These are phyloP conservation scores for Corylus heterophylla DNA, from an alignment of 306 rosid species.

Conservation along the genomic window DNA sequence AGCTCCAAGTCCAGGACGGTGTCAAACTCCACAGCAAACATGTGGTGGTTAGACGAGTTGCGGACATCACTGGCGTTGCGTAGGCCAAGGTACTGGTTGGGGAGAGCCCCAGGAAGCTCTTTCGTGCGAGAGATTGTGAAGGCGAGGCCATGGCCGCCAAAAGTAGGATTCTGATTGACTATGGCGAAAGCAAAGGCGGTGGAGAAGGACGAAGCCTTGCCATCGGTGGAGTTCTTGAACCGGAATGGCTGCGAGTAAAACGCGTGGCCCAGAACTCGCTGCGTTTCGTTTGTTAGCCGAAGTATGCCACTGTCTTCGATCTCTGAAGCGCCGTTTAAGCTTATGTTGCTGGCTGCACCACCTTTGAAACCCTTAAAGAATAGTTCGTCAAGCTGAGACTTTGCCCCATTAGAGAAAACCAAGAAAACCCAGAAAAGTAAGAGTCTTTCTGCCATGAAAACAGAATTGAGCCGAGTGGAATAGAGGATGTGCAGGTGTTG, in stretches of 20 bases:
- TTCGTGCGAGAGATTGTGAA: conserved; percentile 49
- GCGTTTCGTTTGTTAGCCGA: conserved; percentile 34
- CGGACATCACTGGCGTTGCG: conserved; percentile 28
- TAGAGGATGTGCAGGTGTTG: not conserved
- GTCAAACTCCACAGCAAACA: conserved; percentile 40
- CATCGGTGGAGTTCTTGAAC: conserved; percentile 30
- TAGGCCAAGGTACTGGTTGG: conserved; percentile 37
- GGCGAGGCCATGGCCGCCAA: conserved; percentile 57
- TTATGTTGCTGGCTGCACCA: conserved; percentile 17
- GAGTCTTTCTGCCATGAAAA: conserved; percentile 26
- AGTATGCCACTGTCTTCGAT: conserved; percentile 27
- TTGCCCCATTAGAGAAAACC: conserved; percentile 1
- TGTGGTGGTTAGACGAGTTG: conserved; percentile 31
- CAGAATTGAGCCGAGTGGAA: not conserved
- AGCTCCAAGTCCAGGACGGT: conserved; percentile 29
- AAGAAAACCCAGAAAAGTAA: conserved; percentile 12
- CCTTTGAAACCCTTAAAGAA: conserved; percentile 15
- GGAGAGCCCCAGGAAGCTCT: conserved; percentile 17
- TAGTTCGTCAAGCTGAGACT: conserved; percentile 19
- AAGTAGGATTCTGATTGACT: conserved; percentile 37
- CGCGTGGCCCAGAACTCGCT: conserved; percentile 41
- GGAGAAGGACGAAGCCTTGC: conserved; percentile 44
- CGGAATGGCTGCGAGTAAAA: conserved; percentile 37
- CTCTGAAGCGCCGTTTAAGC: conserved; percentile 28
- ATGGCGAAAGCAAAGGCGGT: conserved; percentile 45